Conservation (phyloP, 1,284 basidiomycete genomes). For the Rhizopogon parksii region DNA sequence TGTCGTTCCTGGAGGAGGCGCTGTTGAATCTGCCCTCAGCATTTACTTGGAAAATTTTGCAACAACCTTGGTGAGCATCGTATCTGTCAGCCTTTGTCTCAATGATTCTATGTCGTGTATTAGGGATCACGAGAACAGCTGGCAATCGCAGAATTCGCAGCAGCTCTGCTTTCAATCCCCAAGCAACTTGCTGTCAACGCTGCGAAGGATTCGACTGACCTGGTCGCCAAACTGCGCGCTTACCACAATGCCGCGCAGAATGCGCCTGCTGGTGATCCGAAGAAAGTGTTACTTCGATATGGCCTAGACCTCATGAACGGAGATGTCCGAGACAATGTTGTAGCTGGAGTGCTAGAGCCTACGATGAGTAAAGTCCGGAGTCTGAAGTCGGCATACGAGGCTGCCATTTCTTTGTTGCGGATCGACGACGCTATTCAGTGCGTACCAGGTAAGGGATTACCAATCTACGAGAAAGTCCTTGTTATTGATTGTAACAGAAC, state of each 20-base stretch:
- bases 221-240: constrained; percentile 94
- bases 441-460: constrained; percentile 55
- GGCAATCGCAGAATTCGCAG: constrained; percentile 97
- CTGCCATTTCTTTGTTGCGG: constrained; percentile 89
- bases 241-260: constrained; percentile 98
- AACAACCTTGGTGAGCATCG: constrained; percentile 75
- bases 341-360: constrained; percentile 92
- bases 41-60: constrained; percentile 99
- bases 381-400: constrained; percentile 94
- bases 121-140: constrained; percentile 97
- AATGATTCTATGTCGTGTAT: constrained; percentile 10
- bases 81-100: background rate
- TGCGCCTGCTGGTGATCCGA: constrained; percentile 86
- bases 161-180: constrained; percentile 89
- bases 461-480: background rate
- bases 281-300: constrained; percentile 90
- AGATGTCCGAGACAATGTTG: constrained; percentile 90
- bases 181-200: constrained; percentile 98
- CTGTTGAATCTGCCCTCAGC: constrained; percentile 93
- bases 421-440: constrained; percentile 94
- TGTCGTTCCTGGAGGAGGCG: constrained; percentile 96
- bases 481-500: constrained; percentile 42
- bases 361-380: constrained; percentile 96
- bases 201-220: constrained; percentile 96
- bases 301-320: constrained; percentile 94